A percentile compares a stretch with the other conserved stretches of the same genome.
These are phyloP conservation scores for Xylaria sp. DNA, from an alignment of 2,329 filamentous ascomycete species.

Conservation along the genomic window DNA sequence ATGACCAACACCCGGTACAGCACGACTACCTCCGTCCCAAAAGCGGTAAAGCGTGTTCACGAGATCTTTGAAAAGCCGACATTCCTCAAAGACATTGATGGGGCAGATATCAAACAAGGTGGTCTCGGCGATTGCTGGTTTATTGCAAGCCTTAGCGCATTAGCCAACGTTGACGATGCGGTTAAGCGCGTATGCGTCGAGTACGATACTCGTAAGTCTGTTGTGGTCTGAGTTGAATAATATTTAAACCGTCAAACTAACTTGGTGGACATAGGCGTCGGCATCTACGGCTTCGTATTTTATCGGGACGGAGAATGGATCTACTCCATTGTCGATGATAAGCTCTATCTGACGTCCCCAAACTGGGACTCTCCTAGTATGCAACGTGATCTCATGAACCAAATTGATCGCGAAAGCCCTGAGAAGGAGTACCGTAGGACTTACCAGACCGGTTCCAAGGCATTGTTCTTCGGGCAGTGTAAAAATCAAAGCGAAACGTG, in stretches of 20 bases:
- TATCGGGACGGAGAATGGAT: constrained; percentile 91
- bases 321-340: constrained; percentile 90
- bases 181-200: constrained; percentile 81
- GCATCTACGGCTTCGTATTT: constrained; percentile 91
- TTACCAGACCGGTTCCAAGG: constrained; percentile 79
- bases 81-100: constrained; percentile 72
- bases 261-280: constrained; percentile 64
- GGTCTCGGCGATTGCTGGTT: constrained; percentile 85
- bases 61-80: constrained; percentile 80
- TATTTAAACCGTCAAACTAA: constrained; percentile 43
- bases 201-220: constrained; percentile 67
- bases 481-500: constrained; percentile 82
- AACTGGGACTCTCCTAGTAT: constrained; percentile 83
- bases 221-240: neutral
- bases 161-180: constrained; percentile 76
- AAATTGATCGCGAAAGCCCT: constrained; percentile 77
- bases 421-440: constrained; percentile 76
- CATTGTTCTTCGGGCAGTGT: constrained; percentile 82
- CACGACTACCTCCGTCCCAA: constrained; percentile 66
- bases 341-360: constrained; percentile 83
- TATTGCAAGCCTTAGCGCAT: constrained; percentile 79
- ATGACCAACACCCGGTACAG: constrained; percentile 56
- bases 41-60: constrained; percentile 78
- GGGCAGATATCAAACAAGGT: constrained; percentile 81
- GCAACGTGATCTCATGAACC: constrained; percentile 77